These are phyloP conservation scores for Pichia sp. DNA, from an alignment of 1,139 yeast species.

Conservation along the genomic window DNA sequence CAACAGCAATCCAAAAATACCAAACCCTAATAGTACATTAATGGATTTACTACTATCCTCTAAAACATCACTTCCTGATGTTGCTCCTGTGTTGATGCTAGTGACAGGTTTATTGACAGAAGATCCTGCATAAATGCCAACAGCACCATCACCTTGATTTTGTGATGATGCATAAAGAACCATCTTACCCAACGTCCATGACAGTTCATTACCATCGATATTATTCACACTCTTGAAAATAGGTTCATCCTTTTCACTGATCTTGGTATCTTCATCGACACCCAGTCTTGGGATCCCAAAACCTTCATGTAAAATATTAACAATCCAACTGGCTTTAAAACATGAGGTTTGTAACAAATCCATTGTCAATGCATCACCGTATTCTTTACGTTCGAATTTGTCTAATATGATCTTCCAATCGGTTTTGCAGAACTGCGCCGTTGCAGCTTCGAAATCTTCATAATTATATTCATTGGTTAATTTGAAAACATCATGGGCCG, in stretches of 20 bases:
- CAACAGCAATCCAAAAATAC: neutral
- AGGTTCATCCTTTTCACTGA: slow-evolving; percentile 31
- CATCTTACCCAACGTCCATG: slow-evolving; percentile 89
- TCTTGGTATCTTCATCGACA: slow-evolving; percentile 38
- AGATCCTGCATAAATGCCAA: slow-evolving; percentile 23
- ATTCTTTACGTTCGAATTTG: slow-evolving; percentile 51
- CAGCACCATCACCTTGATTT: slow-evolving; percentile 19
- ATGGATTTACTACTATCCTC: neutral
- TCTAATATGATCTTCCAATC: slow-evolving; percentile 55
- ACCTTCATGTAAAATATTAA: slow-evolving; percentile 76
- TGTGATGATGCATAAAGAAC: slow-evolving; percentile 47
- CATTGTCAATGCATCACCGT: slow-evolving; percentile 47
- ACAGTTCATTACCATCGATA: slow-evolving; percentile 65
- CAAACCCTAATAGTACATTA: neutral
- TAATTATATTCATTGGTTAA: slow-evolving; percentile 77
- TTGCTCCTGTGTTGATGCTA: neutral
- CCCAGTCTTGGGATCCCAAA: slow-evolving; percentile 69
- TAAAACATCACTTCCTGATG: neutral
- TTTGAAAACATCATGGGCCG: slow-evolving; percentile 77
- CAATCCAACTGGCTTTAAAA: slow-evolving; percentile 82
- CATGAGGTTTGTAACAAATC: slow-evolving; percentile 61
- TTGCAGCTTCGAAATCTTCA: slow-evolving; percentile 55
- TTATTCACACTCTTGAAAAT: slow-evolving; percentile 60
- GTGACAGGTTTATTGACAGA: slow-evolving; percentile 1
- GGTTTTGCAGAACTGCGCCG: slow-evolving; percentile 62